Percentiles rank a stretch among this genome's conserved stretches.
phyloP scores from a whole-genome alignment of 768 basidiomycete genomes.

The Chlorophyllum brunneum region DNA sequence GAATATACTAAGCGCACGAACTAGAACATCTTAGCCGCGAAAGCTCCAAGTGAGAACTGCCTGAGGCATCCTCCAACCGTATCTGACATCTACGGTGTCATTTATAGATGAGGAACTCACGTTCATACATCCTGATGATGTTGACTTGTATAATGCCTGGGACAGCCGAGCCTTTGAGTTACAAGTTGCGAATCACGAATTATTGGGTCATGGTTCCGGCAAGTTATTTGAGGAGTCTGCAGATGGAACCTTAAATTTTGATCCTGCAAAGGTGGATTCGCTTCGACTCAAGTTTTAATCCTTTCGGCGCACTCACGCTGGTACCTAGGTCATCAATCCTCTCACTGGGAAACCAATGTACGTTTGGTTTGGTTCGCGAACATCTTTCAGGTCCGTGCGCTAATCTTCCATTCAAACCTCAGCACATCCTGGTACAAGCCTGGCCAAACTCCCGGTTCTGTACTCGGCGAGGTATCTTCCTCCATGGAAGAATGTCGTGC shows the following conservation, averaged over 20 bases:
- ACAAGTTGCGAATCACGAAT: conserved; percentile 88
- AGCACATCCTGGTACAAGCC: conserved; percentile 86
- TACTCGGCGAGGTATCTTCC: conserved; percentile 83
- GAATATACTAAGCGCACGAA: not conserved
- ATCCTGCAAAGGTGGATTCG: conserved; percentile 51
- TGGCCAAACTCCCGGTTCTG: conserved; percentile 79
- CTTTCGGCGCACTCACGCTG: not conserved
- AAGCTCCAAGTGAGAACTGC: conserved; percentile 62
- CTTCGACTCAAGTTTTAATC: not conserved
- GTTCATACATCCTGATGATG: conserved; percentile 79
- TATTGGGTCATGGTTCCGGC: conserved; percentile 83
- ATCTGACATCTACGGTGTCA: not conserved
- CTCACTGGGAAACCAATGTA: conserved; percentile 75
- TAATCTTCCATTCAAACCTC: not conserved
- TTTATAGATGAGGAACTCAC: conserved; percentile 67
- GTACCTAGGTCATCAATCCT: conserved; percentile 67
- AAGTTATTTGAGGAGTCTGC: conserved; percentile 76
- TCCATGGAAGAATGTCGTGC: conserved; percentile 95
- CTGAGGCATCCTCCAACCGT: not conserved
- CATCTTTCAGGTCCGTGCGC: not conserved
- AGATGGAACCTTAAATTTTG: conserved; percentile 81
- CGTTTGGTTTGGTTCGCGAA: conserved; percentile 17
- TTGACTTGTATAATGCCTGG: conserved; percentile 72
- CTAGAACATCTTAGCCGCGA: conserved; percentile 84
- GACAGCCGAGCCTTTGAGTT: conserved; percentile 77